Evolutionary conservation across 768 basidiomycete species (phyloP).

Genomic region (Gelatoporia subvermispora): DNA sequence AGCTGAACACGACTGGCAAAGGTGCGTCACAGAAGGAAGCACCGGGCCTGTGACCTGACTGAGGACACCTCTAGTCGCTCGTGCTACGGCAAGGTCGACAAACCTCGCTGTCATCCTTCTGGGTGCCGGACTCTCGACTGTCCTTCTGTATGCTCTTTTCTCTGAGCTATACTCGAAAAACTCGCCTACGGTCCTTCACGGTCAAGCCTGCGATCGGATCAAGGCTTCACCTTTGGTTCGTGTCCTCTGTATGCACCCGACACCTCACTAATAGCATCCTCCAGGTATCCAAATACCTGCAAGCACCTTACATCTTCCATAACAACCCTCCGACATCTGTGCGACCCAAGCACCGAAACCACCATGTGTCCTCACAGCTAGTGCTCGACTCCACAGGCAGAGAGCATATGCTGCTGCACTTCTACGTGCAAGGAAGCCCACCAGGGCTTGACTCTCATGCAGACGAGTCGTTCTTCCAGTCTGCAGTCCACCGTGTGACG

Average conservation of each 20-base stretch:
- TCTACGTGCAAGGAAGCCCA: conserved; percentile 66
- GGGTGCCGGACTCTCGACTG: conserved; percentile 75
- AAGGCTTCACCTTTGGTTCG: conserved; percentile 42
- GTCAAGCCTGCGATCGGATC: conserved; percentile 48
- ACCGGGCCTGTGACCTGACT: too few relatives aligned
- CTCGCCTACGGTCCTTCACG: conserved; percentile 79
- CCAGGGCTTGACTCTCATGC: conserved; percentile 29
- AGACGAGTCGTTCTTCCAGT: conserved; percentile 27
- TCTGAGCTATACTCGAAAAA: conserved; percentile 87
- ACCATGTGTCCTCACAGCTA: conserved; percentile 76
- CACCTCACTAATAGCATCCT: not conserved
- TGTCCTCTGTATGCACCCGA: not conserved
- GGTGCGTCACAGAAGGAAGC: conserved; percentile 35
- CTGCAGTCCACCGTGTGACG: conserved; percentile 42
- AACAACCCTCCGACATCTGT: conserved; percentile 74
- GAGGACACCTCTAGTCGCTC: conserved; percentile 35
- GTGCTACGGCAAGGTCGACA: conserved; percentile 46
- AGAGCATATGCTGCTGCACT: conserved; percentile 82
- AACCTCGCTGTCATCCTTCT: conserved; percentile 55
- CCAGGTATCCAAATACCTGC: conserved; percentile 67
- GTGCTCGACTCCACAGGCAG: conserved; percentile 67
- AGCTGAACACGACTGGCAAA: conserved; percentile 73
- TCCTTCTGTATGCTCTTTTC: conserved; percentile 74
- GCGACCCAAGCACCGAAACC: conserved; percentile 77
- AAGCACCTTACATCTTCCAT: conserved; percentile 67